phyloP scores from a whole-genome alignment of 225 moss, liverwort and hornwort species.

The Marchantia polymorpha region DNA sequence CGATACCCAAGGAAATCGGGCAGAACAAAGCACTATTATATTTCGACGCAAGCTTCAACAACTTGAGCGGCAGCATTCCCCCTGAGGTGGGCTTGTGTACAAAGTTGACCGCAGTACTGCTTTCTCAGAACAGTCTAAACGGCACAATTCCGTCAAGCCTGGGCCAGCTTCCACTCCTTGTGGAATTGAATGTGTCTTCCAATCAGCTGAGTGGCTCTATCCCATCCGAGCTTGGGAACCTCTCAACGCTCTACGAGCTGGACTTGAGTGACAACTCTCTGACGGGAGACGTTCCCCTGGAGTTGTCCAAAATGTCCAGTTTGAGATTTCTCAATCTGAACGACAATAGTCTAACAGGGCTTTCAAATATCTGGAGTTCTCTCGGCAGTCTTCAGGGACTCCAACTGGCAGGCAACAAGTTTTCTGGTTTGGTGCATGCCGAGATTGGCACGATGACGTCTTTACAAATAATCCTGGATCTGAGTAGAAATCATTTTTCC shows the following conservation, averaged over 20 bases:
- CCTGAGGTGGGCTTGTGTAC: too few species aligned
- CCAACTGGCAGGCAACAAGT: conserved; percentile 17
- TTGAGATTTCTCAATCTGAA: conserved; percentile 12
- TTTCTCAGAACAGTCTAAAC: conserved; percentile 21
- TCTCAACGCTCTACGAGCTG: too few species aligned
- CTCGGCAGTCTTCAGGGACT: conserved; percentile 2
- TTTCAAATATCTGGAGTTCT: conserved; percentile 15
- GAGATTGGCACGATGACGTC: conserved; percentile 8
- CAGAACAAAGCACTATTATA: conserved; percentile 1
- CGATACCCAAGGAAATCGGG: too few species aligned
- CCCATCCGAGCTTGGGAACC: too few species aligned
- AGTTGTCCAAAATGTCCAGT: neutral
- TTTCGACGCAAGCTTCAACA: too few species aligned
- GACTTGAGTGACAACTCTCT: too few species aligned
- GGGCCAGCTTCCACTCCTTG: conserved; percentile 2
- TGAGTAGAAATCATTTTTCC: conserved; percentile 16
- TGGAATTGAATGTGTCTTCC: neutral
- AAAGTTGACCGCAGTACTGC: conserved; percentile 15
- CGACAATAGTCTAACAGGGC: conserved; percentile 22
- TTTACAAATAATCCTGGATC: conserved; percentile 15
- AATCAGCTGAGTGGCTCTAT: too few species aligned
- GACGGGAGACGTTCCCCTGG: too few species aligned
- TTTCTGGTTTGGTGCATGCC: conserved; percentile 11
- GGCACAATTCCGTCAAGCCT: conserved; percentile 22
- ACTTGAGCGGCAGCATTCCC: too few species aligned